Conservation (phyloP, 768 basidiomycete genomes). For the Mycena galericulata region DNA sequence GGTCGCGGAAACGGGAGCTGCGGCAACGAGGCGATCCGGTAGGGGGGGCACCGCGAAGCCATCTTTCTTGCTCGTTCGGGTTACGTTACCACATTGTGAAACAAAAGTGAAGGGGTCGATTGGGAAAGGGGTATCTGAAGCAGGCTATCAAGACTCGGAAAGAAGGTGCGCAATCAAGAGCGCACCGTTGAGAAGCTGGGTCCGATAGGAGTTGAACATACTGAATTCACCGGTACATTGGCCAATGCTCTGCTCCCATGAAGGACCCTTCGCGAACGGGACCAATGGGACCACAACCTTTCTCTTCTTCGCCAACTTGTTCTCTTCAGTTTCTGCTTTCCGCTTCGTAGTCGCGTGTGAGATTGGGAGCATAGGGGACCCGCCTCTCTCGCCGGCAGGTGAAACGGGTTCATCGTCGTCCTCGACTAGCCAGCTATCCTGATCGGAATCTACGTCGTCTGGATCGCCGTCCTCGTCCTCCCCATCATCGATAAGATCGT, state of each 20-base stretch:
- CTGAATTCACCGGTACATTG: conserved; percentile 70
- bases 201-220: conserved; percentile 78
- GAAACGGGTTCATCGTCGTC: conserved; percentile 70
- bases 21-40: conserved; percentile 49
- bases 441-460: conserved; percentile 78
- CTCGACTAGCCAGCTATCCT: conserved; percentile 84
- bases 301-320: conserved; percentile 72
- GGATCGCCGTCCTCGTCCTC: conserved; percentile 70
- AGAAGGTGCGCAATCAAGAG: conserved; percentile 8
- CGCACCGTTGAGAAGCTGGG: conserved; percentile 89
- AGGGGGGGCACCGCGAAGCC: conserved; percentile 62
- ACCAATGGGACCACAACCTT: conserved; percentile 84
- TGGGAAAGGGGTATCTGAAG: conserved; percentile 74
- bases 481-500: conserved; percentile 79
- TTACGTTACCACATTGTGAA: conserved; percentile 59
- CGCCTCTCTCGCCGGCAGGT: conserved; percentile 20
- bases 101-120: conserved; percentile 85
- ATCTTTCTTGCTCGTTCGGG: conserved; percentile 44
- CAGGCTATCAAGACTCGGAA: conserved; percentile 13
- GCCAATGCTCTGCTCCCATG: conserved; percentile 80
- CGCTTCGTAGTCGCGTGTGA: conserved; percentile 60
- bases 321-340: conserved; percentile 69
- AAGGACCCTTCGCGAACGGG: conserved; percentile 85
- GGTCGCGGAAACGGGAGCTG: conserved; percentile 27
- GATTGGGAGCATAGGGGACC: conserved; percentile 23